Evolutionary conservation across 768 basidiomycete species (phyloP).

Genomic region (Phlegmacium glaucopus): DNA sequence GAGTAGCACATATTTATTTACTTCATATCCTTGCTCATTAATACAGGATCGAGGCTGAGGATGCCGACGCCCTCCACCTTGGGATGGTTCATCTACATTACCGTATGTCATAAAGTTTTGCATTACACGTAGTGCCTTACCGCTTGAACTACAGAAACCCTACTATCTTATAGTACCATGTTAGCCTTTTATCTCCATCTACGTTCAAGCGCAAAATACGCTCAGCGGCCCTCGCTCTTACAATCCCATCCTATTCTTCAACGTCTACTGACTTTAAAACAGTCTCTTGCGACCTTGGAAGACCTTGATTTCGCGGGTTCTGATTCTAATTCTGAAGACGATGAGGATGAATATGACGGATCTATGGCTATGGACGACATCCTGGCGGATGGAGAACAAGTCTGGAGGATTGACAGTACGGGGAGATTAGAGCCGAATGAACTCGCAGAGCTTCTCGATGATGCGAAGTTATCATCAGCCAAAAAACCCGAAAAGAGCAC

Average conservation of each 20-base stretch:
- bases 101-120: constrained; percentile 50
- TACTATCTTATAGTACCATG: constrained; percentile 85
- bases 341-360: constrained; percentile 41
- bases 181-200: constrained; percentile 93
- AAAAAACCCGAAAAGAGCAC: constrained; percentile 19
- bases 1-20: constrained; percentile 15
- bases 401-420: constrained; percentile 40
- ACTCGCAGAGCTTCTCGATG: constrained; percentile 54
- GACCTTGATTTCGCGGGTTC: constrained; percentile 70
- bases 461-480: constrained; percentile 33
- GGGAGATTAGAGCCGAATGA: constrained; percentile 41
- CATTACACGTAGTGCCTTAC: not conserved
- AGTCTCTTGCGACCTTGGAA: constrained; percentile 77
- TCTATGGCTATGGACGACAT: constrained; percentile 30
- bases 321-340: constrained; percentile 48
- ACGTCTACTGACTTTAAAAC: constrained; percentile 80
- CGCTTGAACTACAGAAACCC: constrained; percentile 55
- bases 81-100: constrained; percentile 85
- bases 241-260: constrained; percentile 68
- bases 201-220: constrained; percentile 65
- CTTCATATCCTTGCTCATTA: not conserved
- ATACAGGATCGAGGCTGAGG: constrained; percentile 44
- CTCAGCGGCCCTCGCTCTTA: constrained; percentile 57
- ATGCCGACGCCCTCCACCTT: constrained; percentile 50
- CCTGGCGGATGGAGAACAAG: constrained; percentile 36